Evolutionary conservation across 192 early-diverging fungal species (phyloP).

Genomic region (Coemansia sp.): DNA sequence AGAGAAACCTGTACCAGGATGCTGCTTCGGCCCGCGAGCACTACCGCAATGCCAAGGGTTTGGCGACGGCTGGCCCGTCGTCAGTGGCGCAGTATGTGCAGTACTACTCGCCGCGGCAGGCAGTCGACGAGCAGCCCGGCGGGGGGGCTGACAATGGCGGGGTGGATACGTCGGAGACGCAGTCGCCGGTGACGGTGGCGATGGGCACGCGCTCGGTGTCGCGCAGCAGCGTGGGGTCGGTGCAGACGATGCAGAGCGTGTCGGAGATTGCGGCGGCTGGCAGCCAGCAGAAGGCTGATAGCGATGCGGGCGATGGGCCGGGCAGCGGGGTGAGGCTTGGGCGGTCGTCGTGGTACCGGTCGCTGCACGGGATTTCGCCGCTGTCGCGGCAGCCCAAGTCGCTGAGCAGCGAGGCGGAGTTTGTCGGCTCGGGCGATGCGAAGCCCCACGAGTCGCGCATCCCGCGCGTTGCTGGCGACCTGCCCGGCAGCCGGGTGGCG

Average conservation of each 20-base stretch:
- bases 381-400: slow-evolving; percentile 44
- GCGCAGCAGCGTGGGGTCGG: slow-evolving; percentile 35
- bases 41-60: slow-evolving; percentile 1
- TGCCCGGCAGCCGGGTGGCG: background rate
- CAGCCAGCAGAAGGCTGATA: background rate
- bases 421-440: background rate
- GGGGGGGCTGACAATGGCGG: background rate
- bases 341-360: slow-evolving; percentile 43
- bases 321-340: slow-evolving; percentile 14
- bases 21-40: background rate
- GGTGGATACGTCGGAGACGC: background rate
- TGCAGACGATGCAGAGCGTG: slow-evolving; percentile 16
- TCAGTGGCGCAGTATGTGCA: slow-evolving; percentile 8
- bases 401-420: slow-evolving; percentile 44
- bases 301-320: background rate
- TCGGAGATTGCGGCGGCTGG: background rate
- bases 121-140: background rate
- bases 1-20: background rate
- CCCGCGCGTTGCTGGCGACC: slow-evolving; percentile 20
- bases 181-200: slow-evolving; percentile 19
- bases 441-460: slow-evolving; percentile 6
- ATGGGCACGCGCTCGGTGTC: slow-evolving; percentile 41
- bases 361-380: slow-evolving; percentile 48
- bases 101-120: slow-evolving; percentile 1
- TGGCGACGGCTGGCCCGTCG: background rate